Base-by-base conservation (phyloP, 148 eudicot species). In the Silene uniflora region DNA sequence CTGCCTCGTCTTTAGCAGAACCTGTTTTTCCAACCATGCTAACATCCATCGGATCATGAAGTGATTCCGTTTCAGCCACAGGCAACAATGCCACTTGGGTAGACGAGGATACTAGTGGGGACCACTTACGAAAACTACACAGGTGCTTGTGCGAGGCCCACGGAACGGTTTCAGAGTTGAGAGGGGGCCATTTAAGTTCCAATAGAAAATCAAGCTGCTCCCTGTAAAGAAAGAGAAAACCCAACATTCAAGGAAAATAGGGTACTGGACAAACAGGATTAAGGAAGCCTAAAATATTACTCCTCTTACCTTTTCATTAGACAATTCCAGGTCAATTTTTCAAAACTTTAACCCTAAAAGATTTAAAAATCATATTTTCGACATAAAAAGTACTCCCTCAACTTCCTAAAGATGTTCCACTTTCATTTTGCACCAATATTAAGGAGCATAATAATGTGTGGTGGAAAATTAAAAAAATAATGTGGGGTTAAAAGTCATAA, bases 131-230 rank as follows among this genome's bases (percentile, higher is more conserved):
- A 63, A 92, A 83, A 82, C 81, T 83, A 84, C 96, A 95, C 13
- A 73, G 72, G 64, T 91, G 93, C 65, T 81, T 72, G 78, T 89
- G 92, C 62, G 83, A 75, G 52, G 92, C 87, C 98, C 97, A 95
- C 14, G 97, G 98, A 78, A 95, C 82, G 75, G 75, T 84, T 81
- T 87, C 82, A 83, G 81, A 87, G 69, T 78, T 81, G 75, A 92
- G 72, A 73, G 77, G 61, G 79, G 97, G 98, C 98, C 96, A 95
- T 76, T 85, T 86, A 83, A 85, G 91, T 80, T 87, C 85, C 76
- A 76, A 77, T 66, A 95, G 88, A 29, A 81, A 81, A 78, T 86
- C 89, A 82, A 92, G 91, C 84, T 92, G 97, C 49, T 89, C 90
- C 97, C 98, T 95, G 93, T 81, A 87, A 85, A 80, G 71, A 87